These are phyloP conservation scores for Eutrema heterophyllum DNA, from an alignment of 345 rosid species.

Conservation along the genomic window DNA sequence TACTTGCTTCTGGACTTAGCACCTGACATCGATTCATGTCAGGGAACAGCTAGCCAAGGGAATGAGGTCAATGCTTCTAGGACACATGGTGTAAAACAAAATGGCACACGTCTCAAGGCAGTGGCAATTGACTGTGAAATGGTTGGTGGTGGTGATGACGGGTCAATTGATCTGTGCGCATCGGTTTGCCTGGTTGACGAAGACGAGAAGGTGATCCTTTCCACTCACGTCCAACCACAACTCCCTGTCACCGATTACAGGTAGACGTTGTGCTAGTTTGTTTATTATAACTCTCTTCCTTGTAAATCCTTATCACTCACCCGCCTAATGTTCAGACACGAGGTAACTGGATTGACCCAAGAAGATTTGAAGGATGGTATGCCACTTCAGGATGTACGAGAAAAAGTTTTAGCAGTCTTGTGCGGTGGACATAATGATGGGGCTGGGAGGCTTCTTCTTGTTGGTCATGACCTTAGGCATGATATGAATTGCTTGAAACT, in stretches of 20 bases:
- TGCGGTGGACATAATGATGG: conserved; percentile 52
- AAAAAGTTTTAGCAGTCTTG: conserved; percentile 42
- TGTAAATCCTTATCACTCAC: neutral
- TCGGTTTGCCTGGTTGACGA: conserved; percentile 66
- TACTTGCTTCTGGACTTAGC: neutral
- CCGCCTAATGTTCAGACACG: conserved; percentile 35
- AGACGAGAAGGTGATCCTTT: conserved; percentile 57
- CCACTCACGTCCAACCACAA: conserved; percentile 54
- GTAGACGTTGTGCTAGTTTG: conserved; percentile 26
- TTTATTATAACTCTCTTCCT: neutral
- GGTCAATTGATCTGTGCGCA: conserved; percentile 54
- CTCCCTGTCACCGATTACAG: conserved; percentile 56
- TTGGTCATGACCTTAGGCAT: conserved; percentile 61
- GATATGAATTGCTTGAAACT: conserved; percentile 63
- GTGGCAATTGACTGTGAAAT: conserved; percentile 72
- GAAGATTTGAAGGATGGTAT: conserved; percentile 57
- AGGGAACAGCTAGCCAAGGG: conserved; percentile 18
- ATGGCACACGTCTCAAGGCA: conserved; percentile 34
- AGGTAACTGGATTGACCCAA: conserved; percentile 64
- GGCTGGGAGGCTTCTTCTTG: conserved; percentile 61
- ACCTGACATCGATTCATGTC: neutral
- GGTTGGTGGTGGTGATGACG: conserved; percentile 72
- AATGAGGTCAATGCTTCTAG: conserved; percentile 16
- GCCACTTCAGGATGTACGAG: conserved; percentile 47
- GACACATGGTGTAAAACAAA: neutral